Base-by-base conservation (phyloP, 208 protist genomes). In the Trypanosomatidae sp. region DNA sequence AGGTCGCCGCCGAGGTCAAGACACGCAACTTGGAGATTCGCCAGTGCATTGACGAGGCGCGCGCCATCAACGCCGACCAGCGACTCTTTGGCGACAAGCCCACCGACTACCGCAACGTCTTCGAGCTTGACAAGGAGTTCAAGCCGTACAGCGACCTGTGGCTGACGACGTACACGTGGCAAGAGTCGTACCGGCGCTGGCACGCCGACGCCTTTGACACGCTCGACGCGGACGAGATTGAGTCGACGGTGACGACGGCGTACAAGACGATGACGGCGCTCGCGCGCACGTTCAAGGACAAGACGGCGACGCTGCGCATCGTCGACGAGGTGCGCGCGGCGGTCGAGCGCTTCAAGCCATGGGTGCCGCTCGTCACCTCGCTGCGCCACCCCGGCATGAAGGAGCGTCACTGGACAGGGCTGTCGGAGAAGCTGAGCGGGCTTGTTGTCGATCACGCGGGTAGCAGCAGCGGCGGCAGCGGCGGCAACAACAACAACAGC, bases 321-420 rank as follows among this genome's bases (percentile, higher is more conserved):
- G 92, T 96, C 10, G 63, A 85, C 33, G 71, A 90, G 41, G 71
- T 97, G 19, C 77, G 73, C 23, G 45, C 33, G 0, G 59, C 88
- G 55, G 88, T 98, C 18, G 90, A 97, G 33, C 68, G 67, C 46
- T 98, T 99, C 64, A 94, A 92, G 66, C 93, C 93, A 24, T 79
- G 92, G 66, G 84, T 97, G 41, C 96, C 96, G 23, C 69, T 98
- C 33, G 57, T 98, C 20, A 76, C 61, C 11, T 94, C 96, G 5
- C 68, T 99, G 50, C 80, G 94, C 26, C 96, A 97, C 50, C 95
- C 88, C 4, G 95, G 95, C 25, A 97, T 98, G 92, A 92, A 94
- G 48, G 89, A 96, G 23, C 76, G 96, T 16, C 96, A 98, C 66
- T 98, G 95, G 95, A 67, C 83, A 19, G 66, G 66, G 7, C 66